Base-by-base conservation (phyloP, 1,139 yeast species). In the Sugiyamaella japonica region DNA sequence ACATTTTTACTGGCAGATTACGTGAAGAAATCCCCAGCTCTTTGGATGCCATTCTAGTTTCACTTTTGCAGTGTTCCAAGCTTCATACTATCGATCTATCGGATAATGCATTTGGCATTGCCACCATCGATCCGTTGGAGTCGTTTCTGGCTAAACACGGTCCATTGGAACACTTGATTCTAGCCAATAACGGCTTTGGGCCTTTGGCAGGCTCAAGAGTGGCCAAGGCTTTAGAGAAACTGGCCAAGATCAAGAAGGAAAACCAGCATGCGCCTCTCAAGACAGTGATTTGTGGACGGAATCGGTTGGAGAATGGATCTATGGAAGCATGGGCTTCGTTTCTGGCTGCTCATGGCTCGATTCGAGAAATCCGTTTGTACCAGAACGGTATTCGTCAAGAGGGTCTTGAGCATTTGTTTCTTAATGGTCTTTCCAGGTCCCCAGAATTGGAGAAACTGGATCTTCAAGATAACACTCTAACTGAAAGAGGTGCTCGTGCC, bases 301-400 rank as follows among this genome's bases (percentile, higher is more conserved):
- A 93, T 73, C 85, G 99, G 72, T 80, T 93, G 62, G 99, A 93
- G 70, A 90, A 90, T 71, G 99, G 98, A 1, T 89, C 97, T 9
- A 82, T 85, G 74, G 73, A 67, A 56, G 75, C 77, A 3, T 75
- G 78, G 78, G 74, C 83, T 25, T 80, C 84, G 63, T 86, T 86
- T 67, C 76, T 93, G 65, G 81, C 96, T 68, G 85, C 86, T 55
- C 97, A 93, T 70, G 77, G 80, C 42, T 82, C 82, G 52, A 78
- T 95, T 67, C 78, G 85, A 70, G 85, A 80, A 57, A 84, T 93
- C 40, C 83, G 88, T 69, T 78, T 93, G 64, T 91, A 89, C 68
- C 99, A 93, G 74, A 93, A 93, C 70, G 99, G 99, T 68, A 93
- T 93, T 60, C 85, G 99, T 73, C 98, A 96, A 56, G 85, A 83